Conservation (phyloP, 768 basidiomycete species). For the Termitomyces sp. region DNA sequence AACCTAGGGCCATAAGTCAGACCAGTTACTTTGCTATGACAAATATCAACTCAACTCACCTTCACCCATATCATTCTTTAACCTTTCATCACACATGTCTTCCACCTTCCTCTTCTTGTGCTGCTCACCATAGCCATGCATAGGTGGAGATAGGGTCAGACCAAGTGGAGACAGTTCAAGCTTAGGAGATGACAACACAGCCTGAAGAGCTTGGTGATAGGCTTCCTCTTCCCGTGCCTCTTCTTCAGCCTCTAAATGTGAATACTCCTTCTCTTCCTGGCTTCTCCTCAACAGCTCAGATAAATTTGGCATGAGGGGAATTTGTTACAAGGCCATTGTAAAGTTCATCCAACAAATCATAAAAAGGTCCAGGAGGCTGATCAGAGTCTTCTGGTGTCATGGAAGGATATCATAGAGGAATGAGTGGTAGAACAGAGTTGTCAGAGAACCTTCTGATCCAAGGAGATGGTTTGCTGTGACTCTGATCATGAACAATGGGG, state of each 20-base stretch:
- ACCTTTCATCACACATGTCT: too few relatives aligned
- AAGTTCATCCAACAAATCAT: neutral
- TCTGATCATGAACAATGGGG: neutral
- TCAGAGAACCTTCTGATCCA: neutral
- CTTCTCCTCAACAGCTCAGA: neutral
- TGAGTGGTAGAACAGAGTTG: neutral
- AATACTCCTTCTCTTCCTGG: neutral
- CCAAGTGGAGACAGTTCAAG: neutral
- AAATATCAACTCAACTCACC: too few relatives aligned
- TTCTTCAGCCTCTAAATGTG: neutral
- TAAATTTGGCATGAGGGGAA: neutral
- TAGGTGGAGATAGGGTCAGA: neutral
- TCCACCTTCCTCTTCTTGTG: too few relatives aligned
- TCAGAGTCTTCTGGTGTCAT: neutral
- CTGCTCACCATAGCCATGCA: too few relatives aligned
- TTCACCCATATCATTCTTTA: too few relatives aligned
- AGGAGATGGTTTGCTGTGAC: neutral
- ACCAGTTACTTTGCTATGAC: too few relatives aligned
- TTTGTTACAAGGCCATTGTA: neutral
- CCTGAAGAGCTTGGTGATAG: neutral
- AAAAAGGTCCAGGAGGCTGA: neutral
- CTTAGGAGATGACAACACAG: too few relatives aligned
- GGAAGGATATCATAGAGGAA: neutral
- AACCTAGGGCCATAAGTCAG: neutral
- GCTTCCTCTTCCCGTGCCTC: neutral